Evolutionary conservation across 1,284 basidiomycete genomes (phyloP).

Genomic region (Lentinus polychrous): DNA sequence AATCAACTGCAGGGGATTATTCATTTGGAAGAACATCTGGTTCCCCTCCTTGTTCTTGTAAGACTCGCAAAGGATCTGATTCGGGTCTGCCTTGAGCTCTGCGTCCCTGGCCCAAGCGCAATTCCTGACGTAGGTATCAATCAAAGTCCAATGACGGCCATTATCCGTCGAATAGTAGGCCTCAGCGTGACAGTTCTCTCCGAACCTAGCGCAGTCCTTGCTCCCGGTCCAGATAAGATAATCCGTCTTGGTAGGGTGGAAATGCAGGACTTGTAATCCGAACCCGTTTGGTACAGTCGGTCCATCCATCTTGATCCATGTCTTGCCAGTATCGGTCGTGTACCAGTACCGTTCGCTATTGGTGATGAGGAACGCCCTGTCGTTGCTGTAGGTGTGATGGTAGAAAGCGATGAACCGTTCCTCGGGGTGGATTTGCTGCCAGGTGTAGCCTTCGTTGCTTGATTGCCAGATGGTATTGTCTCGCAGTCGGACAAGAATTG

Average conservation of each 20-base stretch:
- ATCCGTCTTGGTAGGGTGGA: conserved; percentile 81
- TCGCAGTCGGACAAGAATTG: conserved; percentile 75
- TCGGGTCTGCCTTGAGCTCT: conserved; percentile 73
- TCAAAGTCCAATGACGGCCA: conserved; percentile 68
- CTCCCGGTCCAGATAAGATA: conserved; percentile 89
- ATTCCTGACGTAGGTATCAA: conserved; percentile 85
- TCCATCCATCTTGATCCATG: conserved; percentile 59
- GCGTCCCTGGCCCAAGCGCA: conserved; percentile 90
- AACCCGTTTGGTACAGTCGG: conserved; percentile 79
- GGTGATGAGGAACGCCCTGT: conserved; percentile 90
- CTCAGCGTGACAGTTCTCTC: conserved; percentile 58
- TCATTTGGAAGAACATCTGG: conserved; percentile 52
- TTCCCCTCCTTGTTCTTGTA: conserved; percentile 79
- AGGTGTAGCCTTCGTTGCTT: conserved; percentile 89
- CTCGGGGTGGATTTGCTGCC: conserved; percentile 60
- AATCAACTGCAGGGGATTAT: conserved; percentile 76
- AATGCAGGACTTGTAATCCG: conserved; percentile 71
- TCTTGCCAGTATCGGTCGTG: conserved; percentile 77
- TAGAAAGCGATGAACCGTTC: conserved; percentile 78
- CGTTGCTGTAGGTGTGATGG: conserved; percentile 73
- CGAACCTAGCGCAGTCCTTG: conserved; percentile 47
- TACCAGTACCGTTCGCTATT: conserved; percentile 59
- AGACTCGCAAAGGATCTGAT: conserved; percentile 89
- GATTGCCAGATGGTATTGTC: conserved; percentile 90
- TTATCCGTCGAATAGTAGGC: conserved; percentile 74